phyloP scores from a whole-genome alignment of 768 basidiomycete genomes.

The Mycena sanguinolenta region DNA sequence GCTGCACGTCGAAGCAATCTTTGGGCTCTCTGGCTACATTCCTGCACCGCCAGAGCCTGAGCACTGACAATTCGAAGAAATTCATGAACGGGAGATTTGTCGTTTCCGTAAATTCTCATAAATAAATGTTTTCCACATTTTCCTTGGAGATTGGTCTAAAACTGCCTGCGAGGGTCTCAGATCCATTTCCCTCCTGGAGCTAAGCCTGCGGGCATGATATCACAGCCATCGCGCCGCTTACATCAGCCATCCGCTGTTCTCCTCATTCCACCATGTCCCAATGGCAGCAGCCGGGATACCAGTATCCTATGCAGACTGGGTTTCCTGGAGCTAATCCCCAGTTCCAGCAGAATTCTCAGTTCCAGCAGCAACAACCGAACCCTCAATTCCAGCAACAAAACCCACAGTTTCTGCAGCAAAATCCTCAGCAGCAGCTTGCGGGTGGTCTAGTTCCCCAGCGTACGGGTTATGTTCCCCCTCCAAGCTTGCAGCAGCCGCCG shows the following conservation, averaged over 20 bases:
- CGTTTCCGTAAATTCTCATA: too few relatives aligned
- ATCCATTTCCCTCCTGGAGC: too few relatives aligned
- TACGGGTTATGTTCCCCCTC: conserved; percentile 45
- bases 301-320: conserved; percentile 50
- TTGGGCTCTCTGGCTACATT: too few relatives aligned
- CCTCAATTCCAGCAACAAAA: conserved; percentile 48
- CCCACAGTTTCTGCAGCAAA: conserved; percentile 46
- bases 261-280: conserved; percentile 69
- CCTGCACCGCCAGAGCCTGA: too few relatives aligned
- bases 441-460: conserved; percentile 65
- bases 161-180: too few relatives aligned
- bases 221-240: not conserved
- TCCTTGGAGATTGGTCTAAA: too few relatives aligned
- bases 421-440: conserved; percentile 43
- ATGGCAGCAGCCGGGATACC: conserved; percentile 61
- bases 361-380: conserved; percentile 46
- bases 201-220: too few relatives aligned
- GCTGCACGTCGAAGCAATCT: too few relatives aligned
- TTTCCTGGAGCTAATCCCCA: conserved; percentile 33
- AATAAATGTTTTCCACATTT: too few relatives aligned
- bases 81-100: too few relatives aligned
- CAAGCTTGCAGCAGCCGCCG: not conserved
- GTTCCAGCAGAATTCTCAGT: conserved; percentile 43
- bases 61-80: too few relatives aligned
- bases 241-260: conserved; percentile 3